Conservation (phyloP, 805 yeast genomes). For the Teunomyces lycoperdinae region DNA sequence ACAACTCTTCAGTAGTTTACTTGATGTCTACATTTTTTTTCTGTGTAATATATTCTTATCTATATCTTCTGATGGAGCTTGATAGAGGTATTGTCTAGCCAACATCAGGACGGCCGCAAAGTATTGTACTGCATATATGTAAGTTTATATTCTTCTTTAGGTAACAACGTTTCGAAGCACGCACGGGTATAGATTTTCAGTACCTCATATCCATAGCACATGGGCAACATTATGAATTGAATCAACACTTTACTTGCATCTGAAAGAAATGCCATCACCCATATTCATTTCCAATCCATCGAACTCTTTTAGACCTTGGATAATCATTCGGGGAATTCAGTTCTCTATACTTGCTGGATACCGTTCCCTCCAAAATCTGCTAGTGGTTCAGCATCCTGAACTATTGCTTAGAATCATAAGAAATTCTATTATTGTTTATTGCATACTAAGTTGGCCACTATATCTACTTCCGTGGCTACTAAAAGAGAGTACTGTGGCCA, state of each 20-base stretch:
- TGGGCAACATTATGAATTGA: background rate
- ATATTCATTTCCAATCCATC: conserved; percentile 56
- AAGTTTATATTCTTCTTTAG: background rate
- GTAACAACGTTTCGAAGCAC: background rate
- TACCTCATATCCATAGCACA: background rate
- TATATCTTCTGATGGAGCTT: too few species aligned
- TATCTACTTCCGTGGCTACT: background rate
- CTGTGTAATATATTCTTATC: too few species aligned
- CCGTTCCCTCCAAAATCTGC: conserved; percentile 45
- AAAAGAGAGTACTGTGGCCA: background rate
- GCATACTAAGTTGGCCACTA: conserved; percentile 8
- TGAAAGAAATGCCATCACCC: conserved; percentile 55
- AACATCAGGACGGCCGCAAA: too few species aligned
- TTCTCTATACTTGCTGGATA: conserved; percentile 49
- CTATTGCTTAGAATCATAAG: background rate
- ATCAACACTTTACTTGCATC: background rate
- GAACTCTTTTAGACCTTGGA: conserved; percentile 47
- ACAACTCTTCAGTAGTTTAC: too few species aligned
- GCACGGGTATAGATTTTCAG: background rate
- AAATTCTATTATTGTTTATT: conserved; percentile 5
- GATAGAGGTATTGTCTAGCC: too few species aligned
- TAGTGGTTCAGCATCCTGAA: background rate
- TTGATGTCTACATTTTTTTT: too few species aligned
- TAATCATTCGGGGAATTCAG: conserved; percentile 54
- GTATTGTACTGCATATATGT: background rate